These are phyloP conservation scores for Cicer bijugum DNA, from an alignment of 306 rosid genomes.

Conservation along the genomic window DNA sequence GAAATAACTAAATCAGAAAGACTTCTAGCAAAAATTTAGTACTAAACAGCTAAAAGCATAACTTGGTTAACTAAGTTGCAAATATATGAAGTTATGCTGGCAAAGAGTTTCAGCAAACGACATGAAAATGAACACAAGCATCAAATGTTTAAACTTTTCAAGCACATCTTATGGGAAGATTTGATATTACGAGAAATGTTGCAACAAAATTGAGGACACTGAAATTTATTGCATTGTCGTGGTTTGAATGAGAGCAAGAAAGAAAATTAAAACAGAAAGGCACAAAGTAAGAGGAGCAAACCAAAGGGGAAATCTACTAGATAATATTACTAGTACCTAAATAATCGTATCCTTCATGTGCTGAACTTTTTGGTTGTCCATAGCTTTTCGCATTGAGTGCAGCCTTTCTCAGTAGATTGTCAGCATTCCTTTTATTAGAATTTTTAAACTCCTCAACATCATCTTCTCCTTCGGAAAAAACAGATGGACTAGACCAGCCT, in stretches of 20 bases:
- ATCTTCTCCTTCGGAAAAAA: slow-evolving; percentile 98
- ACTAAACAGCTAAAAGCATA: neutral
- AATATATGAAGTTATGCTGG: neutral
- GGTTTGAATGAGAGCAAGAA: neutral
- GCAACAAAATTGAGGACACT: neutral
- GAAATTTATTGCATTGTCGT: slow-evolving; percentile 12
- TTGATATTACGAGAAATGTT: neutral
- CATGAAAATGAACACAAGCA: slow-evolving; percentile 2
- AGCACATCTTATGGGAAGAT: slow-evolving; percentile 11
- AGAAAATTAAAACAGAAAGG: slow-evolving; percentile 25
- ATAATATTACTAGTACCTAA: slow-evolving; percentile 60
- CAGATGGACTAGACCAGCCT: slow-evolving; percentile 94
- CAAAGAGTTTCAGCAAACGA: slow-evolving; percentile 35
- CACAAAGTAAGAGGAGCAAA: slow-evolving; percentile 28
- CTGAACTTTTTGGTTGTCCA: slow-evolving; percentile 69
- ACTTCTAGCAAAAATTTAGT: slow-evolving; percentile 22
- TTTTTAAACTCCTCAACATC: slow-evolving; percentile 70
- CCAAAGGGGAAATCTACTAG: slow-evolving; percentile 47
- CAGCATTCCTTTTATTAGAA: slow-evolving; percentile 61
- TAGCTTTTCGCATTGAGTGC: slow-evolving; percentile 65
- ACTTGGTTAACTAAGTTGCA: slow-evolving; percentile 10
- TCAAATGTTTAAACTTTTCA: slow-evolving; percentile 14
- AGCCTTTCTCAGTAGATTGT: slow-evolving; percentile 76
- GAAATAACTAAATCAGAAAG: slow-evolving; percentile 20
- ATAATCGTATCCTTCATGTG: slow-evolving; percentile 58